Evolutionary conservation across 1,139 yeast genomes (phyloP).

Genomic region (Sugiyamaella japonica): DNA sequence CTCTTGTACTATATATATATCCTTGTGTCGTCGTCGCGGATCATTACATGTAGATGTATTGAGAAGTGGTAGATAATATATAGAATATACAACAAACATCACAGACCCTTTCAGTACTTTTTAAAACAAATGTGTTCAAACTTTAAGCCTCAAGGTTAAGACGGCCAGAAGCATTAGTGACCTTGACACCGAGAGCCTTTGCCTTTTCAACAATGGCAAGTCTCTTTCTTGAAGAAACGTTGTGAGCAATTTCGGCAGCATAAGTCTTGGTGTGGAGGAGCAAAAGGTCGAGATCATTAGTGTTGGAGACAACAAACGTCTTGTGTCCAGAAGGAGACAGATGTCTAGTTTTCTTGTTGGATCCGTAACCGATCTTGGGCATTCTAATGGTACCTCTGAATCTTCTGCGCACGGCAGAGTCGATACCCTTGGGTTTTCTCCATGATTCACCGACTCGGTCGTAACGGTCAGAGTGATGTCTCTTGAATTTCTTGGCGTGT

Average conservation of each 20-base stretch:
- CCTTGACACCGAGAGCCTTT: constrained; percentile 97
- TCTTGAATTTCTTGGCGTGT: constrained; percentile 94
- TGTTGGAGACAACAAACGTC: constrained; percentile 90
- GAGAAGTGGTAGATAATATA: constrained; percentile 17
- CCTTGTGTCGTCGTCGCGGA: too few relatives aligned
- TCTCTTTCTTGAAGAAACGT: constrained; percentile 98
- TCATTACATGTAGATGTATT: constrained; percentile 16
- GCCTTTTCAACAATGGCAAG: constrained; percentile 95
- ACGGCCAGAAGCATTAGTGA: constrained; percentile 99
- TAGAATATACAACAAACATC: constrained; percentile 17
- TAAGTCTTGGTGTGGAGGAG: constrained; percentile 96
- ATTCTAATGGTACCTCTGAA: constrained; percentile 99
- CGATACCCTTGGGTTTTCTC: constrained; percentile 99
- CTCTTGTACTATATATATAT: not conserved
- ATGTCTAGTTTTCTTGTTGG: constrained; percentile 98
- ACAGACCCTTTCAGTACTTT: constrained; percentile 12
- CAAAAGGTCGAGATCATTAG: constrained; percentile 90
- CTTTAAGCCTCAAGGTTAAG: constrained; percentile 91
- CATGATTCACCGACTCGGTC: constrained; percentile 97
- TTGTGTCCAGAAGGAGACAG: constrained; percentile 98
- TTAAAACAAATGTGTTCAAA: constrained; percentile 6
- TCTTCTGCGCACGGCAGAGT: constrained; percentile 99
- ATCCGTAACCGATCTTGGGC: constrained; percentile 99
- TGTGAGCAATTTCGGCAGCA: constrained; percentile 99
- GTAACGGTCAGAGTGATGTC: constrained; percentile 99